Conservation (phyloP, 768 basidiomycete species). For the Agrocybe praecox region DNA sequence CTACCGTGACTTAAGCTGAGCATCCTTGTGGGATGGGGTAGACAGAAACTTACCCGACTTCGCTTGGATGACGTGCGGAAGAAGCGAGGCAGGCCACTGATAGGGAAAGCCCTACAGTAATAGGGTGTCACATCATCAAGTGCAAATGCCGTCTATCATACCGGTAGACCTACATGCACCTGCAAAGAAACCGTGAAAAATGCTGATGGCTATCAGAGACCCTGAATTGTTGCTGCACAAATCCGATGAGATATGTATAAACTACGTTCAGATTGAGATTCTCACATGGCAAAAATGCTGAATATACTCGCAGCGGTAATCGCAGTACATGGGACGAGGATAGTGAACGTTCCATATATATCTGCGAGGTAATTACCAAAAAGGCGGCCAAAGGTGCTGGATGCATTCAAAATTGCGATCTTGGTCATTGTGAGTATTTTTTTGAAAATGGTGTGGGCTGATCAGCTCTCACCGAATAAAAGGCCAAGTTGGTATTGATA, state of each 20-base stretch:
- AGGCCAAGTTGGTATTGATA: slow-evolving; percentile 37
- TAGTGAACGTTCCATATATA: not conserved
- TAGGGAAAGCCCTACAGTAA: not conserved
- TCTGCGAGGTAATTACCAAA: not conserved
- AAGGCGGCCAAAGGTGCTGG: not conserved
- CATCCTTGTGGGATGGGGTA: not conserved
- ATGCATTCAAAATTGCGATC: not conserved
- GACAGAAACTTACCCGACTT: not conserved
- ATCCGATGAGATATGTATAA: too few species aligned
- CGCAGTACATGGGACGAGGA: not conserved
- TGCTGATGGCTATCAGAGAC: not conserved
- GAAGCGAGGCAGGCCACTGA: not conserved
- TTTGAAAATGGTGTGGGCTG: too few species aligned
- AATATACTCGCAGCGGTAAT: not conserved
- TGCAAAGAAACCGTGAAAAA: not conserved
- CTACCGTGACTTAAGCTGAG: not conserved
- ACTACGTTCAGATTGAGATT: not conserved
- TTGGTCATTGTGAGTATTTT: not conserved
- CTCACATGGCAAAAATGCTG: not conserved
- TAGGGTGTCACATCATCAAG: not conserved
- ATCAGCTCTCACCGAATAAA: not conserved
- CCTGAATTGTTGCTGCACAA: not conserved
- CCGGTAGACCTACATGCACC: not conserved
- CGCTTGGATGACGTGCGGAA: not conserved
- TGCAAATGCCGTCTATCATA: not conserved